Percentiles rank a stretch among this genome's conserved stretches.
phyloP scores from a whole-genome alignment of 2,329 filamentous ascomycete genomes.

The Ceratocystiopsis brevicomis region DNA sequence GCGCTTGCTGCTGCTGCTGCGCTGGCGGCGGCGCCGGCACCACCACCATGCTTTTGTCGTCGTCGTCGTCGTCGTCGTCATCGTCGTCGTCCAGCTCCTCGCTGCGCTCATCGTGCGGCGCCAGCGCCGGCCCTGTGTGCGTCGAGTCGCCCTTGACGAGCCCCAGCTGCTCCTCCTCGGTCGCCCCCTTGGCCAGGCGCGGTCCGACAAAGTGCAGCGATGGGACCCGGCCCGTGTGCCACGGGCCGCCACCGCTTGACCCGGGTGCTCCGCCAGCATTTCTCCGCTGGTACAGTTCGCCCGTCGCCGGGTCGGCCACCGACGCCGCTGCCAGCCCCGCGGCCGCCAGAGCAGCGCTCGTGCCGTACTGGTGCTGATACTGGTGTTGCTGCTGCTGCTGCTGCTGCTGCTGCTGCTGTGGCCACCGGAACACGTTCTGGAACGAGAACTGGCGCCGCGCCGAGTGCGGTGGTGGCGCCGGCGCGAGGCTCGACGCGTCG shows the following conservation, averaged over 20 bases:
- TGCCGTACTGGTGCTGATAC: background rate
- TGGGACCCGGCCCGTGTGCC: too few species aligned
- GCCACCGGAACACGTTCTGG: slow-evolving; percentile 58
- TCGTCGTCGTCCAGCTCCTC: slow-evolving; percentile 16
- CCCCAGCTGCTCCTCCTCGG: slow-evolving; percentile 67
- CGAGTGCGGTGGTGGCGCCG: slow-evolving; percentile 41
- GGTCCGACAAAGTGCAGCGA: background rate
- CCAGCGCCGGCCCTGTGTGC: slow-evolving; percentile 17
- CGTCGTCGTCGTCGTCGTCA: background rate
- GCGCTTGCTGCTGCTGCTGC: too few species aligned
- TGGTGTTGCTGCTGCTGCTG: background rate
- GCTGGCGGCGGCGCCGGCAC: too few species aligned
- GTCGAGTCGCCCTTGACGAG: slow-evolving; percentile 55
- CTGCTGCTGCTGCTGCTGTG: slow-evolving; percentile 16
- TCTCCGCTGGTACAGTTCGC: too few species aligned
- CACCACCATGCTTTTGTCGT: background rate
- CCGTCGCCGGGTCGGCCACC: slow-evolving; percentile 1
- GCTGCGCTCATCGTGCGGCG: slow-evolving; percentile 17
- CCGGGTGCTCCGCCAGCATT: too few species aligned
- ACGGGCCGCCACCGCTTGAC: too few species aligned
- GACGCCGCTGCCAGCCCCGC: slow-evolving; percentile 7
- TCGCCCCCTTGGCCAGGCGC: slow-evolving; percentile 32
- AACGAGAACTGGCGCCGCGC: slow-evolving; percentile 77
- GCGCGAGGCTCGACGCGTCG: slow-evolving; percentile 18
- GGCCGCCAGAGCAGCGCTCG: slow-evolving; percentile 4